Evolutionary conservation across 2,329 filamentous ascomycete genomes (phyloP), one percentile per base, ranked within the genome.

Genomic region (Chaetothyriales sp.): DNA sequence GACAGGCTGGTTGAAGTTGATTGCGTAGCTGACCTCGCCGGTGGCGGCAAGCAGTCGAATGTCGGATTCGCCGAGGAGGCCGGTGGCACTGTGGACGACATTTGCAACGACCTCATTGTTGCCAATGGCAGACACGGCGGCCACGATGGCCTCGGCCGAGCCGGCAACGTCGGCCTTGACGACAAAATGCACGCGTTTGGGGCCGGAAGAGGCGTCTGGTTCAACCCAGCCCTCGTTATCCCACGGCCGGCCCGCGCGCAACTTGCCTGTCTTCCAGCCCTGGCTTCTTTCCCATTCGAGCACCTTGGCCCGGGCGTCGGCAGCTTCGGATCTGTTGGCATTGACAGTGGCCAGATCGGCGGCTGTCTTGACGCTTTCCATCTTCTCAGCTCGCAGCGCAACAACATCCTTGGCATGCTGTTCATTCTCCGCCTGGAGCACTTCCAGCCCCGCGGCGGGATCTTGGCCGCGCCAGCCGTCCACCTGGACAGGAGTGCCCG

Each of bases 151-250:
- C 71, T 98, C 92, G 0, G 89, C 89, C 0, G 90, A 97, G 40
- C 92, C 92, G 55, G 85, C 86, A 18, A 97, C 92, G 62, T 98
- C 92, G 50, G 83, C 89, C 68, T 94, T 95, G 70, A 98, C 75
- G 53, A 92, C 80, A 67, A 97, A 92, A 61, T 85, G 85, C 47
- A 95, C 76, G 15, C 77, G 70, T 60, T 61, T 56, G 28, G 57
- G 54, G 61, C 65, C 56, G 47, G 65, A 46, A 51, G 66, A 47
- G 67, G 71, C 46, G 69, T 71, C 54, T 47, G 56, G 53, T 4
- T 66, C 65, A 0, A 64, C 58, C 28, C 64, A 62, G 22, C 64
- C 64, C 19, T 58, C 62, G 3, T 62, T 61, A 28, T 63, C 62
- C 15, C 60, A 60, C 22, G 57, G 57, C 48, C 58, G 51, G 19